Conservation (phyloP, 2,329 filamentous ascomycete species). For the Zarea fungicola region DNA sequence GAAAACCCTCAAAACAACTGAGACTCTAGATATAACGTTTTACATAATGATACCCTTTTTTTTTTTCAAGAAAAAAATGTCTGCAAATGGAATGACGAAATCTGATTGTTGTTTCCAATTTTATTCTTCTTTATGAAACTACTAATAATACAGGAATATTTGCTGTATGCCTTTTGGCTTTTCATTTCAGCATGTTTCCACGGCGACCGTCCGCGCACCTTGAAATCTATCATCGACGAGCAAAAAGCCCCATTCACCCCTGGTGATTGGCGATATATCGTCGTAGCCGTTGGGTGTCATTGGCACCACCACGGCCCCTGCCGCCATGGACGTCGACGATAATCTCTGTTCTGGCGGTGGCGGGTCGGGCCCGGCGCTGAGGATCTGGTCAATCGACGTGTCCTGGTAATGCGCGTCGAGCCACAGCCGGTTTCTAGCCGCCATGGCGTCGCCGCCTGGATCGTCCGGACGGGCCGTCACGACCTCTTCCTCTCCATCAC, state of each 20-base stretch:
- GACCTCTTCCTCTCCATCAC: slow-evolving; percentile 4
- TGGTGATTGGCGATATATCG: slow-evolving; percentile 58
- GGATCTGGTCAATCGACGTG: slow-evolving; percentile 40
- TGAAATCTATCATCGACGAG: slow-evolving; percentile 45
- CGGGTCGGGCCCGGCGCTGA: slow-evolving; percentile 23
- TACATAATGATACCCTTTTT: slow-evolving; percentile 7
- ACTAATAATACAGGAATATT: too few species aligned
- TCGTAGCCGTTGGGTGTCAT: slow-evolving; percentile 55
- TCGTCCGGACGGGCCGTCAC: slow-evolving; percentile 17
- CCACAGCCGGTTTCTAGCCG: slow-evolving; percentile 31
- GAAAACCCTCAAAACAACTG: slow-evolving; percentile 15
- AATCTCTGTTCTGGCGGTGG: neutral
- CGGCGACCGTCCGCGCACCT: slow-evolving; percentile 40
- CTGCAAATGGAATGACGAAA: neutral
- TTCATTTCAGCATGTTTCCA: slow-evolving; percentile 44
- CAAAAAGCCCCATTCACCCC: slow-evolving; percentile 58
- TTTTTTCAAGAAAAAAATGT: neutral
- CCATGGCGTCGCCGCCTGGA: slow-evolving; percentile 33
- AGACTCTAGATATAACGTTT: neutral
- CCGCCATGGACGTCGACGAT: too few species aligned
- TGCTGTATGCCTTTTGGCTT: too few species aligned
- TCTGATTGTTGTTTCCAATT: neutral
- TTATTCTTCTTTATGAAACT: neutral
- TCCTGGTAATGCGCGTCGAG: slow-evolving; percentile 15
- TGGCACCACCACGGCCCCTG: too few species aligned